These are phyloP conservation scores for Penicillium griseofulvum DNA, from an alignment of 2,329 filamentous ascomycete genomes.

Conservation along the genomic window DNA sequence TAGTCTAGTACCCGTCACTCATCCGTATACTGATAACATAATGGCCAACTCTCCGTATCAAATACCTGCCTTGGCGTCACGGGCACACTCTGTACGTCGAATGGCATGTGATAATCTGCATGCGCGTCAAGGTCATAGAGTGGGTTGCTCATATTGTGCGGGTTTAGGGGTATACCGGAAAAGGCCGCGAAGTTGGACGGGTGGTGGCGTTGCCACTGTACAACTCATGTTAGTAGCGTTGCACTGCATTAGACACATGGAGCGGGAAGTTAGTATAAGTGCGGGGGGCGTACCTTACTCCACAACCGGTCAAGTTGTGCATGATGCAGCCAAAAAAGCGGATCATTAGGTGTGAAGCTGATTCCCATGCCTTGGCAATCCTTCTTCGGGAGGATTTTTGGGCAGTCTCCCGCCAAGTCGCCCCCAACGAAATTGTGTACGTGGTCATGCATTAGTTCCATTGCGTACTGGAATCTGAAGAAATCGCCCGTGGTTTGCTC, in stretches of 20 bases:
- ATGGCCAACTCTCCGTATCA: conserved; percentile 1
- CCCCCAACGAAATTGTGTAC: conserved; percentile 1
- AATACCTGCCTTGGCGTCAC: not conserved
- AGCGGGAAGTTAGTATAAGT: not conserved
- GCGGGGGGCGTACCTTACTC: not conserved
- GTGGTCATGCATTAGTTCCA: not conserved
- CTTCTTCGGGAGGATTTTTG: not conserved
- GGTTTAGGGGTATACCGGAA: not conserved
- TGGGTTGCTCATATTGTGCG: not conserved
- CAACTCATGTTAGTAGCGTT: not conserved
- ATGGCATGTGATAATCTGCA: not conserved
- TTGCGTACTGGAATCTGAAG: not conserved
- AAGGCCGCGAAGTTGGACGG: not conserved
- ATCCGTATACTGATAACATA: not conserved
- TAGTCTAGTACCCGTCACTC: not conserved
- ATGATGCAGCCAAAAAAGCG: conserved; percentile 10
- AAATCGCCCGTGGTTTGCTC: not conserved
- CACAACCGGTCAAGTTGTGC: conserved; percentile 7
- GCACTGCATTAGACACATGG: not conserved
- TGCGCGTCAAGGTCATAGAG: not conserved
- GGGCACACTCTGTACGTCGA: not conserved
- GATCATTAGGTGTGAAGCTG: conserved; percentile 8
- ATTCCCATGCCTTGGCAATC: not conserved
- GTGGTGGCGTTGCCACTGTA: not conserved
- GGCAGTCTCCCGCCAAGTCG: conserved; percentile 1